Evolutionary conservation across 148 eudicot species (phyloP).

Genomic region (Heliosperma pusillum): DNA sequence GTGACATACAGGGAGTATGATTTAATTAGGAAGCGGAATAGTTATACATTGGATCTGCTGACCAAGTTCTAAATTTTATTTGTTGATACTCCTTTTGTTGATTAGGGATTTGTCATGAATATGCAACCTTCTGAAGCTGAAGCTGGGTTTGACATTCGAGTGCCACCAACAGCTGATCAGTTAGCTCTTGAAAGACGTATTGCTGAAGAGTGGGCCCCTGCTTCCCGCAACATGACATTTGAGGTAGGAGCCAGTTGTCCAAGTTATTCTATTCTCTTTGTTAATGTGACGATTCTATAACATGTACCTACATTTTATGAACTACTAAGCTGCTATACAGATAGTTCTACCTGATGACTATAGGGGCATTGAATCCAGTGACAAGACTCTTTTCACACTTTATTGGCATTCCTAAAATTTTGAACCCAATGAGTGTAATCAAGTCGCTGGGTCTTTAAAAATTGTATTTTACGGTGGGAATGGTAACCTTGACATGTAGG

Average conservation of each 20-base stretch:
- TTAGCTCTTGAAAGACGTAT: constrained; percentile 62
- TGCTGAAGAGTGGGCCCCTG: constrained; percentile 93
- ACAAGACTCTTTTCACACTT: neutral
- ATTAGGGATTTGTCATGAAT: constrained; percentile 90
- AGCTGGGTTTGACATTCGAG: constrained; percentile 85
- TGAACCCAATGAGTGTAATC: neutral
- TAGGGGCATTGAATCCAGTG: neutral
- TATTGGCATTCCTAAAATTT: neutral
- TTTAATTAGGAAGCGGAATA: neutral
- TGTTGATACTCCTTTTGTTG: neutral
- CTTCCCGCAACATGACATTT: constrained; percentile 80
- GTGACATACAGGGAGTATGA: neutral
- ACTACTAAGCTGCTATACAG: neutral
- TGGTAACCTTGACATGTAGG: neutral
- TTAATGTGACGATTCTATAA: neutral
- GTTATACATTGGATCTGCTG: neutral
- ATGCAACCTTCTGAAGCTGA: constrained; percentile 96
- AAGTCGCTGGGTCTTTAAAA: neutral
- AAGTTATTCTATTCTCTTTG: neutral
- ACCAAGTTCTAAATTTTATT: constrained; percentile 8
- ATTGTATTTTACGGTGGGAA: neutral
- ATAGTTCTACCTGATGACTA: neutral
- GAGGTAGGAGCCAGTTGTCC: constrained; percentile 41
- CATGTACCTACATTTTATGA: constrained; percentile 8
- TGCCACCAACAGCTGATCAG: constrained; percentile 78